Conservation (phyloP, 2,329 filamentous ascomycete species). For the Tolypocladium tropicale region DNA sequence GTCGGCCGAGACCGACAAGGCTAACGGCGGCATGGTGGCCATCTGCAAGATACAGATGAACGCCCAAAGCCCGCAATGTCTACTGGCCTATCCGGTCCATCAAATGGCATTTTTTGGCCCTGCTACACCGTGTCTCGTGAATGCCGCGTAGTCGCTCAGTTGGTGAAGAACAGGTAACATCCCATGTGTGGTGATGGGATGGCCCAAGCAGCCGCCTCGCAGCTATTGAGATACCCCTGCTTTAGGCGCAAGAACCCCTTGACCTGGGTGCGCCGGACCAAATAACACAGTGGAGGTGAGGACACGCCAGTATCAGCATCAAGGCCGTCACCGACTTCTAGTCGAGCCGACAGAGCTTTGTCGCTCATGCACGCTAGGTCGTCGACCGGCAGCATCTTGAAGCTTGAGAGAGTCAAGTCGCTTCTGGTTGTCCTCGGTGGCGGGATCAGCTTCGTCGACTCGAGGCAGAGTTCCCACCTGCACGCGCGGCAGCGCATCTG, state of each 20-base stretch:
- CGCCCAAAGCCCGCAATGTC: background rate
- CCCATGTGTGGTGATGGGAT: background rate
- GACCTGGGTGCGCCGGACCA: too few species aligned
- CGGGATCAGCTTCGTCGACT: conserved; percentile 68
- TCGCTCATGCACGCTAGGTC: conserved; percentile 44
- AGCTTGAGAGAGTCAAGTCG: conserved; percentile 82
- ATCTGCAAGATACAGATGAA: background rate
- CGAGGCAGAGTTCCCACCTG: conserved; percentile 34
- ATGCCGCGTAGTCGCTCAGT: background rate
- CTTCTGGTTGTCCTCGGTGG: conserved; percentile 75
- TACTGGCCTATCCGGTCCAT: background rate
- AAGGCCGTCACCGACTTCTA: conserved; percentile 35
- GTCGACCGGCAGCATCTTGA: conserved; percentile 63
- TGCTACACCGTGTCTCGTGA: background rate
- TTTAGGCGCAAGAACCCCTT: background rate
- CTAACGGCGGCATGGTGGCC: background rate
- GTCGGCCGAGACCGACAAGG: background rate
- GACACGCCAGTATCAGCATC: background rate
- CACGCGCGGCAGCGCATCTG: conserved; percentile 21
- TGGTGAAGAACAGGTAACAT: background rate
- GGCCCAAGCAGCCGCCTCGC: background rate
- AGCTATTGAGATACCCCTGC: background rate
- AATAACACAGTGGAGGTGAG: background rate
- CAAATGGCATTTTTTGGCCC: too few species aligned
- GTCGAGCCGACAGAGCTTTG: conserved; percentile 48